Base-by-base conservation (phyloP, 148 eudicot species). In the Nepenthes gracilis region DNA sequence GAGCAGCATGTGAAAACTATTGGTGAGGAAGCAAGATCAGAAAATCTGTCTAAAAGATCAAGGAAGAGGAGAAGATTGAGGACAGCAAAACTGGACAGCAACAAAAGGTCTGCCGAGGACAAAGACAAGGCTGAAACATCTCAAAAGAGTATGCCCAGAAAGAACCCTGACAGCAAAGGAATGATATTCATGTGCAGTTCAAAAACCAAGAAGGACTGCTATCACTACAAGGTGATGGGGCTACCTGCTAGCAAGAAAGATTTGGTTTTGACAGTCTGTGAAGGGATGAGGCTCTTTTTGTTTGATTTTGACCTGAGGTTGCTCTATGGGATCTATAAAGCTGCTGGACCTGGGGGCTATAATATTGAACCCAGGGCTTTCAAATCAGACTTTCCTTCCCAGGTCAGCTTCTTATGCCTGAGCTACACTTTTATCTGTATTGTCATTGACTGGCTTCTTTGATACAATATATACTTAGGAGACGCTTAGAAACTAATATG, bases 181-280 rank as follows among this genome's bases (percentile, higher is more conserved):
- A 82, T 93, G 95, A 81, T 93, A 60, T 93, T 93, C 74, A 88
- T 93, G 91, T 93, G 99, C 83, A 93, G 76, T 63, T 88, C 99
- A 35, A 78, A 84, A 72, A 93, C 99, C 13, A 93, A 89, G 62
- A 73, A 73, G 69, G 99, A 93, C 70, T 93, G 99, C 67, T 89
- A 66, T 52, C 80, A 53, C 53, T 86, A 84, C 73, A 84, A 75
- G 40, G 64, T 93, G 68, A 68, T 93, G 69, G 99, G 99, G 63
- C 78, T 88, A 59, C 99, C 99, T 64, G 91, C 85, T 58, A 72
- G 72, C 78, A 93, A 93, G 81, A 86, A 70, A 74, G 84, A 84
- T 73, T 10, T 67, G 2, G 99, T 93, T 52, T 58, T 66, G 33
- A 93, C 84, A 72, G 62, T 93, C 58, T 86, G 84, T 71, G 78